Conservation (phyloP, 2,329 filamentous ascomycete genomes). For the Thyridium curvatum region DNA sequence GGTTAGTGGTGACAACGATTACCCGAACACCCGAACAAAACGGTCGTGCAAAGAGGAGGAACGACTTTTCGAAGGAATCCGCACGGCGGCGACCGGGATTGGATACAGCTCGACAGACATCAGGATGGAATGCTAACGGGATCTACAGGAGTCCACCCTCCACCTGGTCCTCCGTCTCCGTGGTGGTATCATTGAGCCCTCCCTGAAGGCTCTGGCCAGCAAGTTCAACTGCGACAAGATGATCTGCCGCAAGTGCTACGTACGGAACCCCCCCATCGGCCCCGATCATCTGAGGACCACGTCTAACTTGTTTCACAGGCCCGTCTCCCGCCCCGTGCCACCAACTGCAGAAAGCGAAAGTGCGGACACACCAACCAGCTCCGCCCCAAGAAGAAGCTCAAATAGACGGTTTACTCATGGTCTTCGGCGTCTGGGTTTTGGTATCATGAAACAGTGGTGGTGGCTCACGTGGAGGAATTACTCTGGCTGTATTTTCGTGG, state of each 20-base stretch:
- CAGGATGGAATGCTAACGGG: conserved; percentile 4
- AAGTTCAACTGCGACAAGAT: conserved; percentile 99
- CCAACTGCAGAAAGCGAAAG: conserved; percentile 99
- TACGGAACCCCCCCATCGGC: conserved; percentile 41
- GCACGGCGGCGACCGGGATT: too few species aligned
- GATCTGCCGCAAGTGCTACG: conserved; percentile 99
- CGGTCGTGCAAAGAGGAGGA: background rate
- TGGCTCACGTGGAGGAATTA: conserved; percentile 3
- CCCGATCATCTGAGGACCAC: background rate
- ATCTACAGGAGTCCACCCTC: conserved; percentile 82
- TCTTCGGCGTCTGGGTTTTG: conserved; percentile 32
- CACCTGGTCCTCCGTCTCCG: conserved; percentile 98
- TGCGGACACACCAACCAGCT: conserved; percentile 99
- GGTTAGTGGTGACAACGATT: conserved; percentile 45
- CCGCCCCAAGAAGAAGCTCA: conserved; percentile 99
- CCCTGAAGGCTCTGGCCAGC: conserved; percentile 94
- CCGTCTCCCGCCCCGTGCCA: conserved; percentile 93
- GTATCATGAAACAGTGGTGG: conserved; percentile 17
- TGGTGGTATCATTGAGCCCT: conserved; percentile 99
- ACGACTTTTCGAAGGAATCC: conserved; percentile 3
- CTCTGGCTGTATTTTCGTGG: background rate
- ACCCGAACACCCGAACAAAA: background rate
- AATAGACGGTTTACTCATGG: conserved; percentile 55
- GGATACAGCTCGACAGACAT: too few species aligned
- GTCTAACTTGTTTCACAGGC: conserved; percentile 32